phyloP scores from a whole-genome alignment of 139 green algal species.

The Micractinium sp. region DNA sequence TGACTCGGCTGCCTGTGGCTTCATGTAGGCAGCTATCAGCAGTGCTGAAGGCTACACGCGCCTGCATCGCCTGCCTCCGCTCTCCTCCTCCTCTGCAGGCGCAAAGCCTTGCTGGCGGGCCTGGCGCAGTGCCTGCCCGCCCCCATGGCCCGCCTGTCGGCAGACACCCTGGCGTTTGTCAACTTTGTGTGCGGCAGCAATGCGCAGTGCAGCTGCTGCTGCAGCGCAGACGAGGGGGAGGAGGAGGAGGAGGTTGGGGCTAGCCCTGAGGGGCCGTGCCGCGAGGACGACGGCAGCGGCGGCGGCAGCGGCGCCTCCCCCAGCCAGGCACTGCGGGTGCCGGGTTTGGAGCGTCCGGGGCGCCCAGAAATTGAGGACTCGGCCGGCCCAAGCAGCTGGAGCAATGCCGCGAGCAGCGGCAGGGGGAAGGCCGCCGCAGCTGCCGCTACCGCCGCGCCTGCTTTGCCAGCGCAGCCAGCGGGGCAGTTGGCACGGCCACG shows the following conservation, averaged over 20 bases:
- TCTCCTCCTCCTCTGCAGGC: neutral
- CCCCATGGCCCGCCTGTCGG: neutral
- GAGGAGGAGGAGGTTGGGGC: neutral
- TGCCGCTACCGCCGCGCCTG: neutral
- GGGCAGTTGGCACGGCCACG: neutral
- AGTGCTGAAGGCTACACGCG: too few relatives aligned
- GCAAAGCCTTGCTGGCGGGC: neutral
- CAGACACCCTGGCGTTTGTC: constrained; percentile 15
- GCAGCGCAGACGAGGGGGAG: neutral
- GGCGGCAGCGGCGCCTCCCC: neutral
- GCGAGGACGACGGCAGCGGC: neutral
- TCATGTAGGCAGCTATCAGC: too few relatives aligned
- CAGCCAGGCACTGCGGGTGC: neutral
- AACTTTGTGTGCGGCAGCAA: constrained; percentile 11
- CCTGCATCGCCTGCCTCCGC: too few relatives aligned
- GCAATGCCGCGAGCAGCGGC: neutral
- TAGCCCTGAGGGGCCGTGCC: neutral
- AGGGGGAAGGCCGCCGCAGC: neutral
- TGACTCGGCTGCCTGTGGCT: too few relatives aligned
- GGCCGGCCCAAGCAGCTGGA: neutral
- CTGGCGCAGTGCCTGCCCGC: constrained; percentile 17
- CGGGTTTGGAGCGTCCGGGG: neutral
- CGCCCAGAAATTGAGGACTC: neutral
- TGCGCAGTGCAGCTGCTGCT: constrained; percentile 25
- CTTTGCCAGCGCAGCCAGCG: neutral